phyloP scores from a whole-genome alignment of 164 flowering plant genomes.

The Dillenia suffruticosa region DNA sequence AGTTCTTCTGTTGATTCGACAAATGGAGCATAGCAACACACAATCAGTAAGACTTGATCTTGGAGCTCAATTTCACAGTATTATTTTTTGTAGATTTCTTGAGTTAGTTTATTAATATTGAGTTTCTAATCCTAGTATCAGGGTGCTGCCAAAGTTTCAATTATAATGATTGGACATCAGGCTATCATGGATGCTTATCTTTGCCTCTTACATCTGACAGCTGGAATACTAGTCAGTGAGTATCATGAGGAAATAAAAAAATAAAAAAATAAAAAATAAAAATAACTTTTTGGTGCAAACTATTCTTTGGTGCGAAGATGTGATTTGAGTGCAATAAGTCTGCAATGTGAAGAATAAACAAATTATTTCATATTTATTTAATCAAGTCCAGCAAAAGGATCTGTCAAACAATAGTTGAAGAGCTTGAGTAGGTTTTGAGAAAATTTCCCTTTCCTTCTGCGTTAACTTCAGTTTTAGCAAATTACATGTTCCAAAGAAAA shows the following conservation, averaged over 20 bases:
- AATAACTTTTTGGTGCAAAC: too few relatives aligned
- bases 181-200: constrained; percentile 99
- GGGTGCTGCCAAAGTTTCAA: constrained; percentile 99
- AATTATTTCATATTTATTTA: too few relatives aligned
- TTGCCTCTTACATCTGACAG: constrained; percentile 94
- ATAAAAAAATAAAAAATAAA: too few relatives aligned
- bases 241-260: neutral
- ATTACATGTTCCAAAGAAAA: too few relatives aligned
- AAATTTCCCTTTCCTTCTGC: too few relatives aligned
- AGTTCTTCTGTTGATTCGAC: constrained; percentile 88
- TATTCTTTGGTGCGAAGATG: too few relatives aligned
- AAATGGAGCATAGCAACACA: constrained; percentile 97
- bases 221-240: constrained; percentile 96
- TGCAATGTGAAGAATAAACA: too few relatives aligned
- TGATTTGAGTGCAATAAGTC: too few relatives aligned
- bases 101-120: constrained; percentile 3
- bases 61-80: neutral
- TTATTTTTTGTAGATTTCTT: neutral
- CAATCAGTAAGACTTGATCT: constrained; percentile 68
- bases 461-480: too few relatives aligned
- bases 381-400: too few relatives aligned
- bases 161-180: constrained; percentile 92
- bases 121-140: constrained; percentile 20
- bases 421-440: too few relatives aligned
- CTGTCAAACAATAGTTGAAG: too few relatives aligned